Percentiles rank a stretch among this genome's conserved stretches.
These are phyloP conservation scores for Phytophthora lateralis DNA, from an alignment of 352 stramenopile species.

Conservation along the genomic window DNA sequence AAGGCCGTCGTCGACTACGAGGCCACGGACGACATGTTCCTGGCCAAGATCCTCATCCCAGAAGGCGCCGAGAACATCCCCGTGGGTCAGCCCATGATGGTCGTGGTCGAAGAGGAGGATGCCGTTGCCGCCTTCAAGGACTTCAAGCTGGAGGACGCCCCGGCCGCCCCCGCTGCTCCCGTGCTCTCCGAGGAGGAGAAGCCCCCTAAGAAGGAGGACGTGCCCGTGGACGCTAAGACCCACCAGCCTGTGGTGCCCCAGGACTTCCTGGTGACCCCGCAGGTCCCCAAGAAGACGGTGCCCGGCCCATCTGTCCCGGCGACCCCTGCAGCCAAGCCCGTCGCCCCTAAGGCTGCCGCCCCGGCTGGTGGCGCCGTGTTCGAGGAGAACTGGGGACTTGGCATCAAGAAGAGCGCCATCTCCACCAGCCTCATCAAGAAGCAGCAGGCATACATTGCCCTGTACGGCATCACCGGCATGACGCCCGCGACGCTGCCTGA, in stretches of 20 bases:
- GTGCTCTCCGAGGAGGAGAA: conserved; percentile 65
- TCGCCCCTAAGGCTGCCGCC: conserved; percentile 28
- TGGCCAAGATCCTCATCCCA: conserved; percentile 96
- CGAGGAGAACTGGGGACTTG: conserved; percentile 79
- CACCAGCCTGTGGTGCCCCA: conserved; percentile 56
- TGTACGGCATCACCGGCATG: conserved; percentile 84
- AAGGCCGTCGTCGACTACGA: conserved; percentile 99
- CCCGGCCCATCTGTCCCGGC: conserved; percentile 47
- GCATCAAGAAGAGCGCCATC: conserved; percentile 82
- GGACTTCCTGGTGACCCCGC: conserved; percentile 72
- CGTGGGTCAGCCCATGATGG: conserved; percentile 95
- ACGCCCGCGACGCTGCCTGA: conserved; percentile 51
- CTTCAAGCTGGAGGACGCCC: conserved; percentile 72
- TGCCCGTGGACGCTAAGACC: conserved; percentile 48
- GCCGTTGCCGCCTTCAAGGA: conserved; percentile 72
- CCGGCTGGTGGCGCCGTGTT: conserved; percentile 36
- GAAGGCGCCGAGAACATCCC: conserved; percentile 91
- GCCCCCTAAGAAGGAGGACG: conserved; percentile 73
- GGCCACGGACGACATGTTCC: conserved; percentile 95
- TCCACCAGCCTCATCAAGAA: conserved; percentile 84
- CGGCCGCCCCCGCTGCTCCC: conserved; percentile 35
- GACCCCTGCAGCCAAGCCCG: conserved; percentile 36
- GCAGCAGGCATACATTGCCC: conserved; percentile 83
- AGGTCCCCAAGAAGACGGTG: conserved; percentile 61
- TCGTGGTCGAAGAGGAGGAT: conserved; percentile 93